Base-by-base conservation (phyloP, 257 asterid genomes). In the Knoxia roxburghii region DNA sequence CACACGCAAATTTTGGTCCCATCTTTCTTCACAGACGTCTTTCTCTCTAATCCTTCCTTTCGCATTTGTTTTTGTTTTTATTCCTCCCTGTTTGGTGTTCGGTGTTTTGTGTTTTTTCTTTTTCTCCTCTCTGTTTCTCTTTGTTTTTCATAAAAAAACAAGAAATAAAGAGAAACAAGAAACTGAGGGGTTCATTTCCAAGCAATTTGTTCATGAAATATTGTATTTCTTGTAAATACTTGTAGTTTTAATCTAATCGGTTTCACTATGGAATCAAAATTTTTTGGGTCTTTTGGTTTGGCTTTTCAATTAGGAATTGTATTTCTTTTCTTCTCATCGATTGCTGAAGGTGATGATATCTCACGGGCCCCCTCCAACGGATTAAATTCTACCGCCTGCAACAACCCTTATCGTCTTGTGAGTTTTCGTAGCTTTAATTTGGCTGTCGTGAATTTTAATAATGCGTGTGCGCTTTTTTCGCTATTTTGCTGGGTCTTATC, bases 381-480 rank as follows among this genome's bases (percentile, higher is more conserved):
- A 40, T 39, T 64, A 18, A 72, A 72, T 72, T 68, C 74, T 45
- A 65, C 61, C 46, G 53, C 64, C 65, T 75, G 79, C 76, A 60
- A 58, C 39, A 58, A 75, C 30, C 79, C 79, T 15, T 70, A 11
- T 59, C 70, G 68, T 52, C 61, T 66, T 68, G 79, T 75, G 60
- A 63, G 57, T 29, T n/a, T 68, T 20, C 29, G 3, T 51, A 0
- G 23, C 2, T 48, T 30, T 17, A 20, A 50, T 37, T 5, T n/a
- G 20, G 46, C 24, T 4, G 10, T 52, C 27, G 18, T 8, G 8
- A 7, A 35, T 37, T 64, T 30, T 13, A 6, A 1, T 15, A 2
- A 17, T 46, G 24, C n/a, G 41, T 29, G 8, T 64, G 58, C 8
- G 24, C 29, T 30, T 52, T 5, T 23, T 40, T 48, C 11, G 0